Evolutionary conservation across 805 yeast species (phyloP).

Genomic region (Barnettozyma sp.): DNA sequence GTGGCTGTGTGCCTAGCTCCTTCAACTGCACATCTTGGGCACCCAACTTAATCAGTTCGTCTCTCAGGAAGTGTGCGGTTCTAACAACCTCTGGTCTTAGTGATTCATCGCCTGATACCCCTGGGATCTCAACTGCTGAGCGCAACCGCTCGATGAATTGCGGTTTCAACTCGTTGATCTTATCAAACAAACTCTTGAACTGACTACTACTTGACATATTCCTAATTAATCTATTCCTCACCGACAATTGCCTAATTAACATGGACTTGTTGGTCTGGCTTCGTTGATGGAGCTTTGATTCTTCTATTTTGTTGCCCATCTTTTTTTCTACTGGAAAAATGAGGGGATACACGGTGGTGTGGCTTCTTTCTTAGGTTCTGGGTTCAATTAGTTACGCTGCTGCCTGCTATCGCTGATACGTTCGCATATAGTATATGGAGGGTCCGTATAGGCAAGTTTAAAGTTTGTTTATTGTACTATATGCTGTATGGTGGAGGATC

Average conservation of each 20-base stretch:
- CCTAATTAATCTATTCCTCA: background rate
- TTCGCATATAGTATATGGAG: too few species aligned
- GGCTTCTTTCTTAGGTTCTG: too few species aligned
- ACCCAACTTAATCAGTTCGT: conserved; percentile 65
- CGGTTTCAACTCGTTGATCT: conserved; percentile 67
- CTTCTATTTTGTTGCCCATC: too few species aligned
- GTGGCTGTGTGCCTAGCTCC: conserved; percentile 85
- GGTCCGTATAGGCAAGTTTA: too few species aligned
- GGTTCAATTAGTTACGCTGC: too few species aligned
- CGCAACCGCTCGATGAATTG: conserved; percentile 63
- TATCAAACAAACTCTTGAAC: conserved; percentile 12
- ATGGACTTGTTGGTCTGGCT: too few species aligned
- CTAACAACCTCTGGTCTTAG: conserved; percentile 84
- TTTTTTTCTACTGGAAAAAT: too few species aligned
- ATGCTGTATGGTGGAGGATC: background rate
- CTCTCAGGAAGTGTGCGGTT: conserved; percentile 78
- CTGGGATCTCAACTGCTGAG: conserved; percentile 88
- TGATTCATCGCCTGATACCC: conserved; percentile 87
- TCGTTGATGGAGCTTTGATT: too few species aligned
- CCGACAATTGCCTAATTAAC: too few species aligned
- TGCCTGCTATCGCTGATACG: too few species aligned
- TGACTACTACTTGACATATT: conserved; percentile 13
- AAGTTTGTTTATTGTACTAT: too few species aligned
- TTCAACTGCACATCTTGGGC: conserved; percentile 76
- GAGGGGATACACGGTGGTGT: too few species aligned